Conservation (phyloP, 179 eudicot genomes). For the Actinidia polygama region DNA sequence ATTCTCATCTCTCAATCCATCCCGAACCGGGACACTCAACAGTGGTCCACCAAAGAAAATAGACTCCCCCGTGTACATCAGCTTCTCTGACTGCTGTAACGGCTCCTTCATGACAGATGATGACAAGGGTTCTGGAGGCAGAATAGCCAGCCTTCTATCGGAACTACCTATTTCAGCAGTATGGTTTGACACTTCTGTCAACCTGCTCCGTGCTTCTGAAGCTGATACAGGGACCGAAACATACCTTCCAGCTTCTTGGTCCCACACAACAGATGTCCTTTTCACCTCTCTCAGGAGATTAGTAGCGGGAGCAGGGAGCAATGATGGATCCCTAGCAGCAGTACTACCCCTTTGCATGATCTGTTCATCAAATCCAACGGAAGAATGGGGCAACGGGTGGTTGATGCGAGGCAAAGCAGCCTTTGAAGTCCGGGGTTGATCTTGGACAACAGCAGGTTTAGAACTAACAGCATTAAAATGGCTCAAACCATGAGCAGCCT, state of each 20-base stretch:
- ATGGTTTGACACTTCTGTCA: conserved; percentile 31
- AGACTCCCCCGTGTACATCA: conserved; percentile 73
- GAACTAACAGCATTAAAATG: conserved; percentile 35
- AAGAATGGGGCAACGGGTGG: conserved; percentile 29
- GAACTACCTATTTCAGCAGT: conserved; percentile 38
- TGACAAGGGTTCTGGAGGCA: conserved; percentile 43
- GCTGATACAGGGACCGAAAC: conserved; percentile 76
- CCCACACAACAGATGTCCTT: conserved; percentile 90
- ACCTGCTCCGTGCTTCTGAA: conserved; percentile 53
- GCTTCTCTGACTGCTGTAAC: conserved; percentile 61
- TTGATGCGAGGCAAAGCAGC: conserved; percentile 27
- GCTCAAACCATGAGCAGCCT: conserved; percentile 42
- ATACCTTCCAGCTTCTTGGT: conserved; percentile 94
- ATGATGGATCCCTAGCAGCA: conserved; percentile 53
- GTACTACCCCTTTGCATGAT: conserved; percentile 50
- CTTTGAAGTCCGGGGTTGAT: conserved; percentile 39
- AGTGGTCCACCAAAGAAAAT: conserved; percentile 96
- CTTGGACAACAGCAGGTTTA: conserved; percentile 34
- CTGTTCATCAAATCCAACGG: conserved; percentile 56
- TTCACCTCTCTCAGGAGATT: conserved; percentile 75
- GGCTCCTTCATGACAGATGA: conserved; percentile 35
- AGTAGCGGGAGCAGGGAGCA: conserved; percentile 35
- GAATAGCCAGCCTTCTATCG: conserved; percentile 35
- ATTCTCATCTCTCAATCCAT: conserved; percentile 47
- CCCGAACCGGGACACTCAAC: conserved; percentile 51